Conservation (phyloP, 345 rosid genomes). For the Xanthoceras sorbifolium region DNA sequence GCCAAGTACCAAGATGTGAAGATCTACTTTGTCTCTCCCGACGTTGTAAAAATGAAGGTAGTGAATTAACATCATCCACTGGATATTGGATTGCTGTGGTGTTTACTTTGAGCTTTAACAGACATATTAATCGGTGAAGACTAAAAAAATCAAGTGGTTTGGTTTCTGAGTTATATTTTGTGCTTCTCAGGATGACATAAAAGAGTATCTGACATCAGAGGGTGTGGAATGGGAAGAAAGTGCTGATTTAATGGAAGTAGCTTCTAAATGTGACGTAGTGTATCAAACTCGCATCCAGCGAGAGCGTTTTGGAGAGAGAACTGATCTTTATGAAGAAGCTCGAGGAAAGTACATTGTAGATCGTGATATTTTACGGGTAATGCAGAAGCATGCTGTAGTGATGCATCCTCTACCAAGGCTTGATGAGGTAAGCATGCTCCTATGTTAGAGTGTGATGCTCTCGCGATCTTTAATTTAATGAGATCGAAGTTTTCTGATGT, state of each 20-base stretch:
- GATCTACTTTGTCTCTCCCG: conserved; percentile 88
- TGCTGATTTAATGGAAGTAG: conserved; percentile 75
- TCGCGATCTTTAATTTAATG: not conserved
- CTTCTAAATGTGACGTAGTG: conserved; percentile 80
- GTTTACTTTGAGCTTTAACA: not conserved
- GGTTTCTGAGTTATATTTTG: not conserved
- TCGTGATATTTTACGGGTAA: conserved; percentile 52
- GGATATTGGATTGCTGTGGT: not conserved
- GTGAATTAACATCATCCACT: not conserved
- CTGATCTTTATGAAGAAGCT: conserved; percentile 87
- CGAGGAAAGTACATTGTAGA: conserved; percentile 89
- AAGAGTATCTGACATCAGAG: conserved; percentile 66
- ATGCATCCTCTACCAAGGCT: conserved; percentile 98
- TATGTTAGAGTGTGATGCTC: not conserved
- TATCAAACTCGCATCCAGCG: conserved; percentile 93
- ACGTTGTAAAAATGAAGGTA: conserved; percentile 96
- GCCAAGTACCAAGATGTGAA: conserved; percentile 81
- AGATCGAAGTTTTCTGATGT: not conserved
- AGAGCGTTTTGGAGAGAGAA: conserved; percentile 87
- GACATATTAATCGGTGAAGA: not conserved
- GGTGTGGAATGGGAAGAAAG: conserved; percentile 95
- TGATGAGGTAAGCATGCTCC: conserved; percentile 61
- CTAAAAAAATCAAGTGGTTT: not conserved
- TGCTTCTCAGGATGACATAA: conserved; percentile 80
- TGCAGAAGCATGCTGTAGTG: conserved; percentile 85